Evolutionary conservation across 768 basidiomycete species (phyloP), one percentile per base, ranked within the genome.

Genomic region (Mycena rebaudengoi): DNA sequence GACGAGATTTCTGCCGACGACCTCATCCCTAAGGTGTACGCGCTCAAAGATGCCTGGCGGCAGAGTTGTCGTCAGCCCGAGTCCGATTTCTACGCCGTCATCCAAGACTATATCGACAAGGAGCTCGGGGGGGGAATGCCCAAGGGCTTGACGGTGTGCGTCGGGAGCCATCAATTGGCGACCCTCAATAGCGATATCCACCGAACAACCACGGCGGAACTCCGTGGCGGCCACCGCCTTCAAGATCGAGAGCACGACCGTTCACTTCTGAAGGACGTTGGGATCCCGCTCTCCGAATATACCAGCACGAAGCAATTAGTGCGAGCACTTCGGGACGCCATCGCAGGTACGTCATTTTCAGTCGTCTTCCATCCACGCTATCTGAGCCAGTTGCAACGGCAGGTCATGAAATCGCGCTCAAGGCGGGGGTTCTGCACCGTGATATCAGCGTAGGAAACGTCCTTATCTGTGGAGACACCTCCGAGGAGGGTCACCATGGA

Each of bases 391-490:
- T 26, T 18, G n/a, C n/a, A 28, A 21, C n/a, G 18, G 13, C 33
- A 60, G 59, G 59, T 23, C 60, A 62, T 30, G 32, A 33, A 51
- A 20, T 40, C 21, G 62, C 62, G n/a, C 46, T 23, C 35, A 21
- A 37, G 6, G 62, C 62, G 7, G 62, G 62, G 13, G 50, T 63
- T 25, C 21, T 56, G 13, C 62, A 63, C 14, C 62, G 62, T n/a
- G 62, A 63, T 30, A 35, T 63, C 40, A 63, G 62, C 30, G 54
- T 37, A 18, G 62, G 62, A 2, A 63, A 63, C n/a, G 41, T 63
- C 28, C 39, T 63, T 1, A 23, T 62, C 23, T 14, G 18, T 23
- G 14, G 46, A 37, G 12, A 26, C 10, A 25, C n/a, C 3, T 7
- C 30, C 2, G n/a, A n/a, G n/a, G n/a, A n/a, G n/a, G n/a, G n/a